Conservation (phyloP, 2,329 filamentous ascomycete genomes). For the Xylariaceae sp. region DNA sequence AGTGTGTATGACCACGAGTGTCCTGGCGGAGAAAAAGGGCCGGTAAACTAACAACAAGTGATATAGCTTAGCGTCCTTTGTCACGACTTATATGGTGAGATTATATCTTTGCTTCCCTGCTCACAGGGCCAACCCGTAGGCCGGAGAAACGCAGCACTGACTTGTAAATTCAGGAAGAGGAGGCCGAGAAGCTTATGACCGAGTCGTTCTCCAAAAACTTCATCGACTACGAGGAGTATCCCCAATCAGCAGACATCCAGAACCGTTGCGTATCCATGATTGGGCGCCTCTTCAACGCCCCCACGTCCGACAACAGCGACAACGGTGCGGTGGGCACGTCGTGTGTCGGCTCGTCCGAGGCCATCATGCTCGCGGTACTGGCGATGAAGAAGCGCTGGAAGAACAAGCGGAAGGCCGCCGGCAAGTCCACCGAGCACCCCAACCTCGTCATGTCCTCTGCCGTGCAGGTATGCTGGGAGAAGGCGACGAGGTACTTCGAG, state of each 20-base stretch:
- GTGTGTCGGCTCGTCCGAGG: conserved; percentile 87
- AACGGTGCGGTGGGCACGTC: conserved; percentile 81
- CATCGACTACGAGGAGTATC: conserved; percentile 87
- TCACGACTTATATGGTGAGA: conserved; percentile 91
- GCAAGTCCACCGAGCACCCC: conserved; percentile 79
- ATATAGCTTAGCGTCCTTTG: conserved; percentile 82
- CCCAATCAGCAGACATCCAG: conserved; percentile 82
- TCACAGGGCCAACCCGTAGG: not conserved
- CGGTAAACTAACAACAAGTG: conserved; percentile 9
- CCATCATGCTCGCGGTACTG: conserved; percentile 80
- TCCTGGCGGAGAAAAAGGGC: not conserved
- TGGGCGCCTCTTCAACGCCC: conserved; percentile 84
- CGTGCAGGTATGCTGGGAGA: conserved; percentile 98
- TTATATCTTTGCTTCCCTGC: not conserved
- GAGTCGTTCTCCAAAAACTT: conserved; percentile 96
- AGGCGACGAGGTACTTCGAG: conserved; percentile 87
- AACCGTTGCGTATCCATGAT: conserved; percentile 94
- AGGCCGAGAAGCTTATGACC: conserved; percentile 94
- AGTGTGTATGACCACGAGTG: conserved; percentile 53
- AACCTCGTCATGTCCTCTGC: conserved; percentile 97
- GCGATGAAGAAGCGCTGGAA: conserved; percentile 97
- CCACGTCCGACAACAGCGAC: conserved; percentile 55
- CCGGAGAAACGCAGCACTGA: not conserved
- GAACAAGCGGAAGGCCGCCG: conserved; percentile 81
- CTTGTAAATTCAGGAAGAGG: conserved; percentile 70